Base-by-base conservation (phyloP, 768 basidiomycete genomes). In the Cubamyces lactineus region DNA sequence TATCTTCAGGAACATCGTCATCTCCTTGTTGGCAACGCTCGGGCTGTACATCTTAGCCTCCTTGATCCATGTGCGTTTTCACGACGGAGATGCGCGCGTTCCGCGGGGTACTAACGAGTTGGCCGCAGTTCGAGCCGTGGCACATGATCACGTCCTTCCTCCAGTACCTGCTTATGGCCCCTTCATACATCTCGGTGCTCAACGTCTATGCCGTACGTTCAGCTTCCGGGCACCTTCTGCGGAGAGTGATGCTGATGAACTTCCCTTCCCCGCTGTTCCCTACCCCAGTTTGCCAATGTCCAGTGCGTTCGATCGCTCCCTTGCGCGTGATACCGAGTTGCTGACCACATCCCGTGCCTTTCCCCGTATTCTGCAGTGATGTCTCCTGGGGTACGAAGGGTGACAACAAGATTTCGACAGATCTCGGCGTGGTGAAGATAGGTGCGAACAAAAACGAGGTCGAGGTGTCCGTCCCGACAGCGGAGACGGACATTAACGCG, bases 311-410 rank as follows among this genome's bases (percentile, higher is more conserved):
- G 30, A 2, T 40, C 38, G 26, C 16, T 42, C 5, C 12, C 42
- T 21, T 41, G 30, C 46, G 26, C 45, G 45, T 48, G 45, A 12
- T 21, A 4, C 26, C 34, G 26, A 11, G 24, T 30, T 45, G 12
- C 21, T 59, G 24, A 54, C 34, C 45, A 26, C 34, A 16, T 41
- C 24, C 19, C 21, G 23, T 59, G 50, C 53, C 39, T 30, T 64
- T 34, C 45, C 28, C 57, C 53, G 53, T 53, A 39, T 42, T 40
- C 23, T 24, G n/a, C 65, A 82, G 81, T 74, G 94, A 96, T 61
- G 88, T 96, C 11, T 94, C 92, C 4, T 96, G 95, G 95, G 94
- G 95, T 40, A 98, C 93, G 4, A 98, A 96, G 72, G 96, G 92
- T 38, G 93, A 92, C 75, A 95, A 94, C 79, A 95, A 88, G 70